phyloP scores from a whole-genome alignment of 2,329 filamentous ascomycete species.

The Tolypocladium cylindrosporum region DNA sequence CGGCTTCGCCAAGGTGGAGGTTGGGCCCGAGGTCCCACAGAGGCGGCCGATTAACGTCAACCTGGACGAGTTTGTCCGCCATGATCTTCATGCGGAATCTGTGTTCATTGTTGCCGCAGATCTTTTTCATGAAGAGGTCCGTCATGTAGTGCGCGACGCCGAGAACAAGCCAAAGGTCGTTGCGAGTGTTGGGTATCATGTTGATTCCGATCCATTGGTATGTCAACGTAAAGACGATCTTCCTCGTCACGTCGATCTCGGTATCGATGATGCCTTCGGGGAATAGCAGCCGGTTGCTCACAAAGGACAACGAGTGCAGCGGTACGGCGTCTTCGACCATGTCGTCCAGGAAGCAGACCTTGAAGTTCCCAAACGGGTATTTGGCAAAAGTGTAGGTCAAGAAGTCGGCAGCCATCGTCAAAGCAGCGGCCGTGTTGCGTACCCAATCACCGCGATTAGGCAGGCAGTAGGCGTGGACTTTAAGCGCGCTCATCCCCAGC shows the following conservation, averaged over 20 bases:
- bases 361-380: constrained; percentile 88
- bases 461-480: constrained; percentile 84
- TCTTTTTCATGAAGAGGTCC: constrained; percentile 78
- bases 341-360: constrained; percentile 90
- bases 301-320: constrained; percentile 75
- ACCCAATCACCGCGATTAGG: constrained; percentile 75
- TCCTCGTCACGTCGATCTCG: constrained; percentile 70
- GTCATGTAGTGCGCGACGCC: constrained; percentile 94
- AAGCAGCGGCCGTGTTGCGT: constrained; percentile 74
- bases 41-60: constrained; percentile 74
- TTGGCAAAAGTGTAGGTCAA: constrained; percentile 81
- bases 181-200: constrained; percentile 71
- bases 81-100: constrained; percentile 79
- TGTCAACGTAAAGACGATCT: constrained; percentile 73
- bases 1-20: constrained; percentile 72
- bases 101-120: constrained; percentile 93
- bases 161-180: constrained; percentile 80
- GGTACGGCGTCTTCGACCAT: constrained; percentile 64
- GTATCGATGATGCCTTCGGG: constrained; percentile 78
- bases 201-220: constrained; percentile 93
- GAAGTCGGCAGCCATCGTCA: constrained; percentile 82
- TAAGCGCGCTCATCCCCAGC: constrained; percentile 77
- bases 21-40: constrained; percentile 70
- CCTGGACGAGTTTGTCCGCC: constrained; percentile 70
- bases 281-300: constrained; percentile 78